Evolutionary conservation across 257 asterid genomes (phyloP).

Genomic region (Cinchona pubescens): DNA sequence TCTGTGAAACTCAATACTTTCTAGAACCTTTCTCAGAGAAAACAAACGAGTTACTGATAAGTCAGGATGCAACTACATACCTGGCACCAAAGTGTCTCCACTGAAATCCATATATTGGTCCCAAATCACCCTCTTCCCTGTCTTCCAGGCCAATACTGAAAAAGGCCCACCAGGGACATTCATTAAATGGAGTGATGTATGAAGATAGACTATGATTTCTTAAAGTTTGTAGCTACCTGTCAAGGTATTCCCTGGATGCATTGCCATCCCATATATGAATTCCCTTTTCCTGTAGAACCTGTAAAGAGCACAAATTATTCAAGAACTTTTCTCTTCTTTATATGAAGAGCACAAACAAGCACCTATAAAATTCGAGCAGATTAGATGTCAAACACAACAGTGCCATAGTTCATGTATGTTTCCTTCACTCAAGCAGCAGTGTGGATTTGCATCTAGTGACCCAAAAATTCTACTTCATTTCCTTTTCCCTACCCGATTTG

Average conservation of each 20-base stretch:
- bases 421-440: neutral
- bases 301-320: slow-evolving; percentile 21
- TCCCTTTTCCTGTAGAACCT: slow-evolving; percentile 67
- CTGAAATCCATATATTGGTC: slow-evolving; percentile 78
- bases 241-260: slow-evolving; percentile 75
- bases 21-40: neutral
- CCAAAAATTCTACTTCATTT: neutral
- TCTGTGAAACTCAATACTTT: slow-evolving; percentile 30
- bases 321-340: neutral
- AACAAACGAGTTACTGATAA: neutral
- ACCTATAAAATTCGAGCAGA: neutral
- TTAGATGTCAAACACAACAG: neutral
- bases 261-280: slow-evolving; percentile 77
- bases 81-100: slow-evolving; percentile 90
- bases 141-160: slow-evolving; percentile 59
- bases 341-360: neutral
- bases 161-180: neutral
- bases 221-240: slow-evolving; percentile 43
- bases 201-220: slow-evolving; percentile 3
- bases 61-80: slow-evolving; percentile 31
- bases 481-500: neutral
- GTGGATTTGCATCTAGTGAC: neutral
- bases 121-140: slow-evolving; percentile 80
- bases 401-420: neutral
- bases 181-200: slow-evolving; percentile 22